A percentile compares a stretch with the other conserved stretches of the same genome.
These are phyloP conservation scores for Russula sp. DNA, from an alignment of 768 basidiomycete species.

Conservation along the genomic window DNA sequence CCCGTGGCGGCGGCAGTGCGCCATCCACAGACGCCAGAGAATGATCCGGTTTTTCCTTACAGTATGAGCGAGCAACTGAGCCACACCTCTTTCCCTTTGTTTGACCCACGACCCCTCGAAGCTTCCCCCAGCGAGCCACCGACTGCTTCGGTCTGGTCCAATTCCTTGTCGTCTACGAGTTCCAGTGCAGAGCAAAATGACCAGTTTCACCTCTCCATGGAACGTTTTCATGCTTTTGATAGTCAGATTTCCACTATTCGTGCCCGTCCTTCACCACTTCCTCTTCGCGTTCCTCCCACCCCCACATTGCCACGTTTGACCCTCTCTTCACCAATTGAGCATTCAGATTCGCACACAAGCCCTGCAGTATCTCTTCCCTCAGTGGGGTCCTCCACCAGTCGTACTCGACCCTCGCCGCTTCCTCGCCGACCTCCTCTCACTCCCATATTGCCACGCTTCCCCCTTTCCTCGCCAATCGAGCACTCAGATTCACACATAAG, in stretches of 20 bases:
- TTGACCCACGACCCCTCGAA: constrained; percentile 4
- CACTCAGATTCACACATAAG: constrained; percentile 1
- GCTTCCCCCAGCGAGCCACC: background rate
- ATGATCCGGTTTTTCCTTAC: constrained; percentile 1
- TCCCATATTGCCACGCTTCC: constrained; percentile 18
- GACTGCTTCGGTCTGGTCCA: constrained; percentile 1
- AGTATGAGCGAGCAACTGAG: background rate
- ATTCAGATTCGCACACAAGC: constrained; percentile 1
- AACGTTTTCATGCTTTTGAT: constrained; percentile 22
- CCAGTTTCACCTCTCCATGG: constrained; percentile 22
- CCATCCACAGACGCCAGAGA: constrained; percentile 1
- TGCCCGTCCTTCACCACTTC: constrained; percentile 12
- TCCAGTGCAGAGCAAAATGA: constrained; percentile 13
- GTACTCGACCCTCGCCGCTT: constrained; percentile 13
- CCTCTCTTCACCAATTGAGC: constrained; percentile 13
- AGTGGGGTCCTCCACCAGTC: constrained; percentile 13
- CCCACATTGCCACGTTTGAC: constrained; percentile 20
- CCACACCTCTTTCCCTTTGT: background rate
- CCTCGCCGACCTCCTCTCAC: constrained; percentile 9
- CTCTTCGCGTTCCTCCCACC: constrained; percentile 7
- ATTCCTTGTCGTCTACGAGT: background rate
- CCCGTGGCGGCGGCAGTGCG: background rate
- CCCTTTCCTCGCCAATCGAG: constrained; percentile 14
- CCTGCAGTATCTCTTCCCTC: constrained; percentile 10
- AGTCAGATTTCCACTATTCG: constrained; percentile 22